phyloP scores from a whole-genome alignment of 2,329 filamentous ascomycete genomes.

The Aureobasidium subglaciale region DNA sequence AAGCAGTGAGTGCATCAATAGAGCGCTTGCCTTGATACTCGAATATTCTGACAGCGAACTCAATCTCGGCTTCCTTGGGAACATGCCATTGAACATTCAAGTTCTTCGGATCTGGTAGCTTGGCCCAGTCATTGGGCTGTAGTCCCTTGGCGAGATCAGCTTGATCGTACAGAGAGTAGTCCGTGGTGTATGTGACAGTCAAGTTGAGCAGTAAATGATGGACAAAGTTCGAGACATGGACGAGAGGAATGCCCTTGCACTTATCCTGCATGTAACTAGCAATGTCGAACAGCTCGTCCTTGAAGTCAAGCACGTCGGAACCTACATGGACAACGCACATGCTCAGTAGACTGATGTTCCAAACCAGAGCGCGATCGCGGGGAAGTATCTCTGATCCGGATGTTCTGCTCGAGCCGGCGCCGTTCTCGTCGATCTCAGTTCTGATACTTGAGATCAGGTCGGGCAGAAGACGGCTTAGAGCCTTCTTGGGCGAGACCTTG shows the following conservation, averaged over 20 bases:
- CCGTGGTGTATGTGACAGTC: conserved; percentile 87
- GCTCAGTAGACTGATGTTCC: conserved; percentile 93
- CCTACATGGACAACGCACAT: conserved; percentile 98
- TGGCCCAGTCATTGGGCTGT: conserved; percentile 76
- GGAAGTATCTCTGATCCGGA: conserved; percentile 90
- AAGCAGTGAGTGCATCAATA: conserved; percentile 62
- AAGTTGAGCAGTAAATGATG: conserved; percentile 93
- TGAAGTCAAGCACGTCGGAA: conserved; percentile 79
- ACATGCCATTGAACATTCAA: conserved; percentile 89
- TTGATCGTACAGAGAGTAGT: conserved; percentile 83
- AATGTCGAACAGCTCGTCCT: conserved; percentile 81
- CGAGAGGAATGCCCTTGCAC: conserved; percentile 86
- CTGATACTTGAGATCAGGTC: conserved; percentile 87
- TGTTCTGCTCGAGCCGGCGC: conserved; percentile 87
- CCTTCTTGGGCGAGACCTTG: conserved; percentile 92
- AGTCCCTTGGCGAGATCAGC: conserved; percentile 63
- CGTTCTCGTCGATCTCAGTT: conserved; percentile 94
- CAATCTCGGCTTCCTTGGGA: conserved; percentile 69
- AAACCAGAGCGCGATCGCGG: conserved; percentile 84
- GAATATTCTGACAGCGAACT: conserved; percentile 85
- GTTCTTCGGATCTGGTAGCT: conserved; percentile 63
- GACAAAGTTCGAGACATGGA: conserved; percentile 95
- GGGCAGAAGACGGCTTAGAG: conserved; percentile 81
- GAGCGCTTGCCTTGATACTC: conserved; percentile 74
- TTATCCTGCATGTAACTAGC: conserved; percentile 94